A percentile compares a stretch with the other conserved stretches of the same genome.
Evolutionary conservation across 345 rosid genomes (phyloP).

Genomic region (Hibiscus mutabilis): DNA sequence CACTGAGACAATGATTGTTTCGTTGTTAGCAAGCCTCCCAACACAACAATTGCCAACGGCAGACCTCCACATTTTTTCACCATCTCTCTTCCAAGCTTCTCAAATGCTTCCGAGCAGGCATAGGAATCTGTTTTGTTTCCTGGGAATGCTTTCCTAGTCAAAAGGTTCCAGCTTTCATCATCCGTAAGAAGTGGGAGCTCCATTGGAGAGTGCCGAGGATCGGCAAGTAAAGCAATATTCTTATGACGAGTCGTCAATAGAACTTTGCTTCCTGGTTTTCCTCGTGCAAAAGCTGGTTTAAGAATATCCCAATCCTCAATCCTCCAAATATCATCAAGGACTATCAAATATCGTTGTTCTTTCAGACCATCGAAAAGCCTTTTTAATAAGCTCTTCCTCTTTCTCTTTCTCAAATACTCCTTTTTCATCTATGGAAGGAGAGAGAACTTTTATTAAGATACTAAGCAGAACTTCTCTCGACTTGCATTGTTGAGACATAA

Average conservation of each 20-base stretch:
- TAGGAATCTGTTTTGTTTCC: not conserved
- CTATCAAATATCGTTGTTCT: too few species aligned
- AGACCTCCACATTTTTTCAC: slow-evolving; percentile 12
- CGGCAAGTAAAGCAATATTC: not conserved
- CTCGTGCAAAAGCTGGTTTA: not conserved
- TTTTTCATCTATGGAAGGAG: not conserved
- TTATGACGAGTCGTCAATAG: not conserved
- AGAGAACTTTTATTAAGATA: slow-evolving; percentile 16
- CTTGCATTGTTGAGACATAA: slow-evolving; percentile 26
- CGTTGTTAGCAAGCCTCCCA: slow-evolving; percentile 2
- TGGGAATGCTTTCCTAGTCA: not conserved
- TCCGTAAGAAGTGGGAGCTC: not conserved
- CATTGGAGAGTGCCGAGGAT: not conserved
- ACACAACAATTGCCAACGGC: slow-evolving; percentile 17
- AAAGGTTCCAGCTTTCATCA: slow-evolving; percentile 8
- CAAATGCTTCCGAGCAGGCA: not conserved
- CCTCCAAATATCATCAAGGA: too few species aligned
- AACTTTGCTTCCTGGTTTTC: not conserved
- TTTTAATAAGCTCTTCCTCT: too few species aligned
- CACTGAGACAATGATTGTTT: not conserved
- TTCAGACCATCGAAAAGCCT: too few species aligned
- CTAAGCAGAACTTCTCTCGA: slow-evolving; percentile 19
- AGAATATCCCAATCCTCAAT: not conserved
- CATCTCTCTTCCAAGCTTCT: slow-evolving; percentile 6
- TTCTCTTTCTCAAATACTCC: too few species aligned